A percentile compares a stretch with the other conserved stretches of the same genome.
Conservation (phyloP, 140 eudicot genomes). For the Cichorium intybus region DNA sequence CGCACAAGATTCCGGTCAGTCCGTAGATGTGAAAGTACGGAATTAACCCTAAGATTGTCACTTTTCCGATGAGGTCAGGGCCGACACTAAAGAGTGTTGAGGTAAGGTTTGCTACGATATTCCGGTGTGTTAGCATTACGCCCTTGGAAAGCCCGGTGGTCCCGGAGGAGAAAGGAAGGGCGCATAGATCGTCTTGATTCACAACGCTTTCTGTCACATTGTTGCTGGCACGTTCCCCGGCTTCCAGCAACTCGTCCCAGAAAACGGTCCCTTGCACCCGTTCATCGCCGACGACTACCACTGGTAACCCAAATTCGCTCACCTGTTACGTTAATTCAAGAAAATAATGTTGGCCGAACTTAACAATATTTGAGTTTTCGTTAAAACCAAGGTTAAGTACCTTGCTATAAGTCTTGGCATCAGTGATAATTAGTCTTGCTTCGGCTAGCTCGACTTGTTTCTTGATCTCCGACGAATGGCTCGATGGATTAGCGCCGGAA, state of each 20-base stretch:
- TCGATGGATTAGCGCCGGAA: slow-evolving; percentile 79
- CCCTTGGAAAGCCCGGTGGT: slow-evolving; percentile 93
- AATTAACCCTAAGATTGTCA: slow-evolving; percentile 74
- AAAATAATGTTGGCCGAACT: neutral
- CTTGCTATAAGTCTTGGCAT: slow-evolving; percentile 61
- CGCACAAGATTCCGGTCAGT: slow-evolving; percentile 77
- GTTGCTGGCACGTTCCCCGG: slow-evolving; percentile 56
- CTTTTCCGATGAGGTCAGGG: slow-evolving; percentile 65
- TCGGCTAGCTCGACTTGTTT: slow-evolving; percentile 89
- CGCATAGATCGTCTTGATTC: slow-evolving; percentile 64
- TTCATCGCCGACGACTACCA: slow-evolving; percentile 56
- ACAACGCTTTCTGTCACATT: slow-evolving; percentile 31
- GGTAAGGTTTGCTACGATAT: slow-evolving; percentile 75
- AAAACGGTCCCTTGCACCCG: slow-evolving; percentile 54
- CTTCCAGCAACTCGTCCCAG: slow-evolving; percentile 65
- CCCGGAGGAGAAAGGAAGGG: slow-evolving; percentile 97
- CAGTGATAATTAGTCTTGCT: slow-evolving; percentile 79
- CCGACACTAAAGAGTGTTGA: slow-evolving; percentile 76
- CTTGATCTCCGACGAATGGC: slow-evolving; percentile 66
- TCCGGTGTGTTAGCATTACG: slow-evolving; percentile 87
- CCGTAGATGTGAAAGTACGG: slow-evolving; percentile 93
- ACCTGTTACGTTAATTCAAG: slow-evolving; percentile 39
- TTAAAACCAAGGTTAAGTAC: slow-evolving; percentile 22
- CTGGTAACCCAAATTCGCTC: slow-evolving; percentile 58
- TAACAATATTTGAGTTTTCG: neutral